These are phyloP conservation scores for Sambucus nigra DNA, from an alignment of 129 eudicot genomes.

Conservation along the genomic window DNA sequence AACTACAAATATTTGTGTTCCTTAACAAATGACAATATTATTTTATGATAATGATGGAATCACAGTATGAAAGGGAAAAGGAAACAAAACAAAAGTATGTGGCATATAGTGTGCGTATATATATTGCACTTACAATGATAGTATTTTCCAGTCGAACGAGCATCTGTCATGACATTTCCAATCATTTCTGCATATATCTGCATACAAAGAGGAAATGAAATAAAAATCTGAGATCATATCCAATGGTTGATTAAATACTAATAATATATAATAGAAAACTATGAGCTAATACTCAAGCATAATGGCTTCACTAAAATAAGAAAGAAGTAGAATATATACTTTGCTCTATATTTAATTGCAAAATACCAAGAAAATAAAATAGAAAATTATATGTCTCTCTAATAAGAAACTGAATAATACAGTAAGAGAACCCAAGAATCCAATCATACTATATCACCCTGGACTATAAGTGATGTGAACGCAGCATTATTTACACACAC, in stretches of 20 bases:
- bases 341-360: not conserved
- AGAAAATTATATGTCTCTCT: no score
- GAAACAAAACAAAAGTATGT: not conserved
- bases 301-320: not conserved
- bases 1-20: no score
- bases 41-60: no score
- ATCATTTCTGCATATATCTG: constrained; percentile 96
- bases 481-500: no score
- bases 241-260: not conserved
- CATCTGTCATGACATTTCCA: constrained; percentile 94
- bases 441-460: no score
- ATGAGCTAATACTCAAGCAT: not conserved
- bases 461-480: no score
- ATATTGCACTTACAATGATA: constrained; percentile 66
- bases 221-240: not conserved
- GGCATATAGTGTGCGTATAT: no score
- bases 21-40: no score
- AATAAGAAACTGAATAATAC: no score
- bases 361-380: not conserved
- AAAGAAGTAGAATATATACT: not conserved
- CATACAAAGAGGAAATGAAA: constrained; percentile 3
- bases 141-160: constrained; percentile 97
- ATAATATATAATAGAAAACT: not conserved
- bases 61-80: not conserved
- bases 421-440: no score